Conservation (phyloP, 352 stramenopile species). For the Aphanomyces astaci region DNA sequence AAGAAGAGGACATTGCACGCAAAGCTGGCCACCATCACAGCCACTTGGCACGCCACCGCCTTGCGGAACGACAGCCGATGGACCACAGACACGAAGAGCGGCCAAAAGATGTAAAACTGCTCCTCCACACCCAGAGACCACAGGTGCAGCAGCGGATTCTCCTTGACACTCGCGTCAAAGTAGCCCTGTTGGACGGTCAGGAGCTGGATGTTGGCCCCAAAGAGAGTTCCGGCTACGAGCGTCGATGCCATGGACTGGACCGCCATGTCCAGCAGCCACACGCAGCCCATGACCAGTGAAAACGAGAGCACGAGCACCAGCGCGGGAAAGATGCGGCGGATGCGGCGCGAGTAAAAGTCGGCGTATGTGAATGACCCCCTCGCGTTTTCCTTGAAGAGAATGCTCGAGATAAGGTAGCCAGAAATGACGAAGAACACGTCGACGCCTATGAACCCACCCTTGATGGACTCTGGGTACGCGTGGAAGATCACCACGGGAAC, state of each 20-base stretch:
- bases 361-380: constrained; percentile 16
- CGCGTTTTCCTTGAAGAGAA: constrained; percentile 20
- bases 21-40: constrained; percentile 11
- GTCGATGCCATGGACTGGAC: constrained; percentile 8
- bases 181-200: constrained; percentile 1
- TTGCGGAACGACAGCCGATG: neutral
- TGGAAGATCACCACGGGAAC: constrained; percentile 16
- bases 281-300: neutral
- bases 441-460: constrained; percentile 16
- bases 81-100: neutral
- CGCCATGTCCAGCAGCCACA: constrained; percentile 1
- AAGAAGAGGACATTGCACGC: constrained; percentile 5
- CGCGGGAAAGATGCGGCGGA: constrained; percentile 17
- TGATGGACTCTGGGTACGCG: constrained; percentile 7
- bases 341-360: constrained; percentile 19
- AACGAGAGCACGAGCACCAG: constrained; percentile 14
- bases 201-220: constrained; percentile 19
- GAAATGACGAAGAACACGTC: constrained; percentile 24
- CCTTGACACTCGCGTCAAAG: constrained; percentile 6
- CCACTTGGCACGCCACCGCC: neutral
- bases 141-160: constrained; percentile 18
- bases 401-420: constrained; percentile 19
- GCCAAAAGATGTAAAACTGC: constrained; percentile 25
- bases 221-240: constrained; percentile 5
- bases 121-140: constrained; percentile 23